phyloP scores from a whole-genome alignment of 805 yeast genomes.

The Wickerhamiella sergipiensis region DNA sequence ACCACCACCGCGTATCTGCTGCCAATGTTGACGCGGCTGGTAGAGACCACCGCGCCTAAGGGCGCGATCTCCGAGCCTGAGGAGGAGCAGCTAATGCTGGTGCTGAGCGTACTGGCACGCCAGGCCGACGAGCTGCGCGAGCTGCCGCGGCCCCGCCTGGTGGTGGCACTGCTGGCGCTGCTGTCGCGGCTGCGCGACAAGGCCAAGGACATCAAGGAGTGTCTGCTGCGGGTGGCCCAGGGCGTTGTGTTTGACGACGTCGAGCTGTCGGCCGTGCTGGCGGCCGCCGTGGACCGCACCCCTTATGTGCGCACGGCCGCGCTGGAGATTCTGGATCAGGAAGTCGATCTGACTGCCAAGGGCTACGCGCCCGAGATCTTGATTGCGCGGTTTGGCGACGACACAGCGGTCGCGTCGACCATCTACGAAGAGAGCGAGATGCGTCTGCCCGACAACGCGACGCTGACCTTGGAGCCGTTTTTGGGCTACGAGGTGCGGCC shows the following conservation, averaged over 20 bases:
- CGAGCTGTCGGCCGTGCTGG: conserved; percentile 44
- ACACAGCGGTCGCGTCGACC: conserved; percentile 53
- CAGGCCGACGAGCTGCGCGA: conserved; percentile 40
- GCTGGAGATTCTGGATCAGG: conserved; percentile 75
- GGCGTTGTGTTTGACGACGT: conserved; percentile 45
- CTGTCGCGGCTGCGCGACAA: conserved; percentile 56
- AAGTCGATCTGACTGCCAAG: conserved; percentile 37
- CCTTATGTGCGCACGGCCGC: conserved; percentile 64
- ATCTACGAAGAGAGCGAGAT: conserved; percentile 73
- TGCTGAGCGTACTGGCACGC: conserved; percentile 54
- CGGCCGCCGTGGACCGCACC: conserved; percentile 44
- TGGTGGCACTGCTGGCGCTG: conserved; percentile 48
- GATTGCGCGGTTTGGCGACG: conserved; percentile 66
- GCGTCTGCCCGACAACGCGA: conserved; percentile 32
- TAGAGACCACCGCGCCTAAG: conserved; percentile 22
- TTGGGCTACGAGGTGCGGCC: conserved; percentile 47
- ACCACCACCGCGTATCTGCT: conserved; percentile 57
- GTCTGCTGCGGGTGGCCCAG: conserved; percentile 64
- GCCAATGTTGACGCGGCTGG: conserved; percentile 58
- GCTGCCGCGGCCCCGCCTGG: conserved; percentile 49
- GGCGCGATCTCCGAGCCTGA: conserved; percentile 27
- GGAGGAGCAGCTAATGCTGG: conserved; percentile 70
- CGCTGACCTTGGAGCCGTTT: conserved; percentile 31
- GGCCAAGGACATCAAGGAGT: conserved; percentile 72
- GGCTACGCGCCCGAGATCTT: conserved; percentile 55